A percentile compares a stretch with the other conserved stretches of the same genome.
Conservation (phyloP, 2,329 filamentous ascomycete species). For the Fusarium sp. region DNA sequence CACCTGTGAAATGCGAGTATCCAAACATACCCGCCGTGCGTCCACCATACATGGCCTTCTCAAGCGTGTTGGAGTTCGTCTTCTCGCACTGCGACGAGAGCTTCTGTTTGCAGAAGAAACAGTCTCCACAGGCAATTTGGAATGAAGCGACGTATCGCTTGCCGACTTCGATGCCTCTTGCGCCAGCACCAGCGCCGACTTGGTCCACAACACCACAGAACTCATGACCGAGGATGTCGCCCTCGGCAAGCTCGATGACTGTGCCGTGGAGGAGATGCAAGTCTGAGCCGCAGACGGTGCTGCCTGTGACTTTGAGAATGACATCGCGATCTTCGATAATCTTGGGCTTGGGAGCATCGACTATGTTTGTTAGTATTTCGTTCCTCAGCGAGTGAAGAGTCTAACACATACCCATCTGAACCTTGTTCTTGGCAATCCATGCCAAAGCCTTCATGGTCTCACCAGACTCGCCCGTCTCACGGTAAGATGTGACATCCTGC, state of each 20-base stretch:
- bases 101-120: constrained; percentile 84
- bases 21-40: constrained; percentile 81
- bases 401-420: constrained; percentile 69
- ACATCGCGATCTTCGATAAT: constrained; percentile 81
- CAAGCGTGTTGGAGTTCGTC: constrained; percentile 80
- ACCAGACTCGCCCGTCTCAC: constrained; percentile 59
- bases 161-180: constrained; percentile 68
- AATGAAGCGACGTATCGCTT: constrained; percentile 86
- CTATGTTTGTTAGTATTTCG: constrained; percentile 47
- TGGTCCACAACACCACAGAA: constrained; percentile 70
- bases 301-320: constrained; percentile 81
- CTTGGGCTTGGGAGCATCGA: constrained; percentile 77
- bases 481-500: constrained; percentile 78
- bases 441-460: constrained; percentile 83
- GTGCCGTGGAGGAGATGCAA: constrained; percentile 69
- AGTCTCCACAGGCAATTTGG: constrained; percentile 81
- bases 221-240: constrained; percentile 76
- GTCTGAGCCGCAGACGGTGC: constrained; percentile 70
- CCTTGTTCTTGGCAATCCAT: constrained; percentile 86
- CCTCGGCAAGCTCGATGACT: constrained; percentile 71
- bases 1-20: constrained; percentile 84
- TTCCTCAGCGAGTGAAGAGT: background rate
- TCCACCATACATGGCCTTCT: constrained; percentile 82
- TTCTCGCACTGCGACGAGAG: constrained; percentile 83
- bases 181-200: constrained; percentile 65